Conservation (phyloP, 2,329 filamentous ascomycete genomes). For the Aspergillus brunneoviolaceus region DNA sequence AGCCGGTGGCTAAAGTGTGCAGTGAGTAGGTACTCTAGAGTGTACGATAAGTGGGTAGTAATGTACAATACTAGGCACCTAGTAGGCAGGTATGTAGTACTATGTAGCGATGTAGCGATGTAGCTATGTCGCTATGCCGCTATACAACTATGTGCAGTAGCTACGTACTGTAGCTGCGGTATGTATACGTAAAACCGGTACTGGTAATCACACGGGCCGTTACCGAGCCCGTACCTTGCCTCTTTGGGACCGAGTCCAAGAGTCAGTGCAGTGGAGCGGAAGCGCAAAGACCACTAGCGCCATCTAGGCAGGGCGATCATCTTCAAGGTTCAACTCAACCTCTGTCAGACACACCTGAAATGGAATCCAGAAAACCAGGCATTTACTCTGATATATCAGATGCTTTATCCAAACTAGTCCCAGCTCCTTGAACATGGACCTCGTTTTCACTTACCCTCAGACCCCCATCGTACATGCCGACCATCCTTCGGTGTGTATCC, state of each 20-base stretch:
- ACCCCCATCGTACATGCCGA: neutral
- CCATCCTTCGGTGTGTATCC: neutral
- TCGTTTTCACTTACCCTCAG: conserved; percentile 3
- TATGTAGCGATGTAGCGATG: neutral
- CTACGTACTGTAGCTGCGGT: no score
- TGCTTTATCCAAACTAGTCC: neutral
- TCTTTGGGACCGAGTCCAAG: neutral
- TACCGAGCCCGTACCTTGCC: neutral
- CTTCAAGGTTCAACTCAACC: neutral
- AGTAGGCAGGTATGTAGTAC: neutral
- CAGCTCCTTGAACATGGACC: neutral
- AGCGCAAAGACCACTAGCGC: conserved; percentile 3
- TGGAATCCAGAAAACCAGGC: no score
- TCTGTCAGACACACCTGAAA: neutral
- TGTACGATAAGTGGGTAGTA: no score
- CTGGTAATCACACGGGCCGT: neutral
- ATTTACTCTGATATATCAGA: conserved; percentile 13
- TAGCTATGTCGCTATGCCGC: neutral
- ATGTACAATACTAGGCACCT: no score
- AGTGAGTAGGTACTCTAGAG: neutral
- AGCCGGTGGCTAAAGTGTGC: neutral
- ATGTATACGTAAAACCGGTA: no score
- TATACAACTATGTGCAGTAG: no score
- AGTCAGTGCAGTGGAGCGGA: neutral
- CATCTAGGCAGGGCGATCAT: neutral